Base-by-base conservation (phyloP, 495 filamentous ascomycete species). In the Sporormia fimetaria region DNA sequence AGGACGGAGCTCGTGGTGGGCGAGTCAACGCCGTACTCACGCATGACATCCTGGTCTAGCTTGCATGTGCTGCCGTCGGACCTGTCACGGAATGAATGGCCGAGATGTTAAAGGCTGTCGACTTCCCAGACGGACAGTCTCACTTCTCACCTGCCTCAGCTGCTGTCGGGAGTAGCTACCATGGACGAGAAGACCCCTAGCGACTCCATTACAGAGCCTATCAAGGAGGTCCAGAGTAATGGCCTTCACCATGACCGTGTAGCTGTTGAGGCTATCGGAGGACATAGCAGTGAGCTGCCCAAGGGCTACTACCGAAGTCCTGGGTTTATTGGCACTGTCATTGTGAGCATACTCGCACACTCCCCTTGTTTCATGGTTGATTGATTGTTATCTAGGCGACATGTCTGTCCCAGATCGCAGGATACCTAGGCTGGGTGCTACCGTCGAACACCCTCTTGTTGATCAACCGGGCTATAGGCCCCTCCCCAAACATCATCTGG, bases 391-490 rank as follows among this genome's bases (percentile, higher is more conserved):
- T 38, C 3, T 36, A 52, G 48, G 55, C 48, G 2, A 52, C 52
- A 12, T 55, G 52, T 32, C 30, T 51, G 4, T 52, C 55, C 15
- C 39, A 51, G 21, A 58, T 60, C 21, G 48, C 42, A 8, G 52
- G 42, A 18, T 60, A 58, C 31, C 35, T 57, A 6, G 57, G 57
- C 9, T 59, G 52, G 52, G 52, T 56, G 0, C 43, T 60, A 8
- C 57, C 55, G 21, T 42, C 55, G 4, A 60, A 60, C 36, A 52
- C 49, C 10, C 42, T 60, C 7, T 6, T 20, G 11, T 24, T 57
- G 3, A 58, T 60, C 40, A 60, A 58, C 37, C 39, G 37, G 15
- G 49, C 49, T 10, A 42, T 60, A 23, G 57, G 55, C 3, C 52
- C 52, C 11, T 55, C 51, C 29, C 42, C 42, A 10, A 47, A 52